Conservation (phyloP, 2,329 filamentous ascomycete genomes). For the Tolypocladium endophyticum region DNA sequence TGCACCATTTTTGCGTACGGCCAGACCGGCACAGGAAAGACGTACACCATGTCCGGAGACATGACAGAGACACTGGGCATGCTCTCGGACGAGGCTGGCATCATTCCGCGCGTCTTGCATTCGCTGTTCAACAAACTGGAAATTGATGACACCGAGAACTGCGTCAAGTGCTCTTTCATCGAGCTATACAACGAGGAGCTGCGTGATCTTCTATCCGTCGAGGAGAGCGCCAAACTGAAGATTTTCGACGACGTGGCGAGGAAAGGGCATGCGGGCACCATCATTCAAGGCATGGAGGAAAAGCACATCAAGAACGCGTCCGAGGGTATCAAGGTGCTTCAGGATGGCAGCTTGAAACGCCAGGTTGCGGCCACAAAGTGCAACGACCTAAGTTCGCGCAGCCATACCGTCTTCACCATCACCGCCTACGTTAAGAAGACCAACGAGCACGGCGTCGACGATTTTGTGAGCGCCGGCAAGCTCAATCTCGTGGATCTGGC, state of each 20-base stretch:
- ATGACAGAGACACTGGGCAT: slow-evolving; percentile 82
- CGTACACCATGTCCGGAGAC: slow-evolving; percentile 98
- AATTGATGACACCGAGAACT: slow-evolving; percentile 66
- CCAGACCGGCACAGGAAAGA: slow-evolving; percentile 96
- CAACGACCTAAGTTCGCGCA: slow-evolving; percentile 93
- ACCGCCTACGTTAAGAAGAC: slow-evolving; percentile 81
- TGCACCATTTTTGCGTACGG: slow-evolving; percentile 99
- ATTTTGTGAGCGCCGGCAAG: slow-evolving; percentile 84
- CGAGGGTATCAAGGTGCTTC: slow-evolving; percentile 80
- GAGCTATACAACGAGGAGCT: slow-evolving; percentile 98
- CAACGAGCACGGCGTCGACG: slow-evolving; percentile 74
- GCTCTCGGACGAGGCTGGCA: slow-evolving; percentile 83
- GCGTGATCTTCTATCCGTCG: slow-evolving; percentile 72
- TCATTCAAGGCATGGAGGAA: slow-evolving; percentile 98
- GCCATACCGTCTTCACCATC: slow-evolving; percentile 95
- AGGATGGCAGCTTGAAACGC: slow-evolving; percentile 81
- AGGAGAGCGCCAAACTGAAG: slow-evolving; percentile 80
- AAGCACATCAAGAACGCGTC: slow-evolving; percentile 77
- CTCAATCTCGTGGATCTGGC: slow-evolving; percentile 94
- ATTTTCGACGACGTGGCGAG: slow-evolving; percentile 88
- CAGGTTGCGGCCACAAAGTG: slow-evolving; percentile 99
- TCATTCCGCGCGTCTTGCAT: slow-evolving; percentile 85
- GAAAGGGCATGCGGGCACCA: slow-evolving; percentile 71
- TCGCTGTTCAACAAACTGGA: slow-evolving; percentile 80
- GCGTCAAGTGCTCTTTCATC: slow-evolving; percentile 96